phyloP scores from a whole-genome alignment of 139 green algal species.

The Micractinium conductrix region DNA sequence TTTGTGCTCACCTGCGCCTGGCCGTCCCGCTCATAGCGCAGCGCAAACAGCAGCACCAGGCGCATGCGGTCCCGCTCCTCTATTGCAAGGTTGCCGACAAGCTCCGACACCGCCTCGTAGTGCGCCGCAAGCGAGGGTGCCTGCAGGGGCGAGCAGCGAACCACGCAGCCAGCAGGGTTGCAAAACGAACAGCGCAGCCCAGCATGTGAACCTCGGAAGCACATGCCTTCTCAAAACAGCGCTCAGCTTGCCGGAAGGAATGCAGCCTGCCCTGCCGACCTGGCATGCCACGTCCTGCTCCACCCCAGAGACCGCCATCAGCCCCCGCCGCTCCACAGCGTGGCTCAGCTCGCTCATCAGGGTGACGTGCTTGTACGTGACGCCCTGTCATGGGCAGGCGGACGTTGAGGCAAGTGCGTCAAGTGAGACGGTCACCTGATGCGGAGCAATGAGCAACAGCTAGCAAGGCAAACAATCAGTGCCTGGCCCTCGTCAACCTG shows the following conservation, averaged over 20 bases:
- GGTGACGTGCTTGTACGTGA: slow-evolving; percentile 91
- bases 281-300: slow-evolving; percentile 94
- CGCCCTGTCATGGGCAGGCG: slow-evolving; percentile 58
- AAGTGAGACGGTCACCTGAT: too few species aligned
- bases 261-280: too few species aligned
- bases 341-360: slow-evolving; percentile 81
- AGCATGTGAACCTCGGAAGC: too few species aligned
- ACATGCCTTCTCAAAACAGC: too few species aligned
- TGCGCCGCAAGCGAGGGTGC: slow-evolving; percentile 27
- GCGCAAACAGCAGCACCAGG: slow-evolving; percentile 86
- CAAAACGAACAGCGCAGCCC: too few species aligned
- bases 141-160: too few species aligned
- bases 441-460: too few species aligned
- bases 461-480: too few species aligned
- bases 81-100: slow-evolving; percentile 26
- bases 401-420: background rate
- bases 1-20: slow-evolving; percentile 45
- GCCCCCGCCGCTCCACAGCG: slow-evolving; percentile 58
- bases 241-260: too few species aligned
- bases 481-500: too few species aligned
- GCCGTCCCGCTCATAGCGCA: slow-evolving; percentile 92
- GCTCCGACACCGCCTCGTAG: slow-evolving; percentile 35
- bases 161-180: too few species aligned
- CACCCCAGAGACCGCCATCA: slow-evolving; percentile 78
- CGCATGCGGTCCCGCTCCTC: slow-evolving; percentile 57